Conservation (phyloP, 352 stramenopile genomes). For the Phytophthora tentaculata region DNA sequence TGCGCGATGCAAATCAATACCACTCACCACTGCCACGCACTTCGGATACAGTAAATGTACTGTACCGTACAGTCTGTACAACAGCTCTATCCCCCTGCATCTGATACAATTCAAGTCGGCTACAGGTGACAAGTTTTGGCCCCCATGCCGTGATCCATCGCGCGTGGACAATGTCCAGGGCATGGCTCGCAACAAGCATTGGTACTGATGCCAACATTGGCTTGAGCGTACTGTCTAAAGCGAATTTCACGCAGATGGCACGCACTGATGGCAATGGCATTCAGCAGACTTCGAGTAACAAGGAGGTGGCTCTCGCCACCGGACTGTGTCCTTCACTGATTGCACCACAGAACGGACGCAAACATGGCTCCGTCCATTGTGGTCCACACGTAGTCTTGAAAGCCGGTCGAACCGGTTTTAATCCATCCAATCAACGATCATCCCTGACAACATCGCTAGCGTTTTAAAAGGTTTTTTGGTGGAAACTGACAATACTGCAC, state of each 20-base stretch:
- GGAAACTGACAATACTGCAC: conserved; percentile 8
- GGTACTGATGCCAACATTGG: neutral
- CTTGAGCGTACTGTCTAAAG: too few species aligned
- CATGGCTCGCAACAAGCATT: neutral
- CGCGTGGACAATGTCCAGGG: neutral
- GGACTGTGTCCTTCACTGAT: conserved; percentile 26
- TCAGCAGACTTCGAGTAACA: neutral
- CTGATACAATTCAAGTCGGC: conserved; percentile 30
- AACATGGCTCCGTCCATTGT: neutral
- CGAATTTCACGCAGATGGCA: too few species aligned
- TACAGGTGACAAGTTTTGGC: neutral
- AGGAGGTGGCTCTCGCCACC: conserved; percentile 21
- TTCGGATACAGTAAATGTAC: conserved; percentile 30
- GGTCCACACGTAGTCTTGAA: neutral
- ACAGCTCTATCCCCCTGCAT: conserved; percentile 12
- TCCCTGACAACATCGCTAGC: conserved; percentile 1
- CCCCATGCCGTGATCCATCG: neutral
- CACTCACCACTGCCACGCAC: conserved; percentile 23
- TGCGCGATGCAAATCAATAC: conserved; percentile 19
- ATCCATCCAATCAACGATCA: conserved; percentile 8
- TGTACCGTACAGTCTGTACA: neutral
- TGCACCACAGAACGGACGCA: conserved; percentile 19
- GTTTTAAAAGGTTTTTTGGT: neutral
- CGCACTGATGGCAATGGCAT: too few species aligned
- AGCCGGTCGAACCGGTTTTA: neutral